Evolutionary conservation across 1,284 basidiomycete species (phyloP).

Genomic region (Leccinum subfulvum): DNA sequence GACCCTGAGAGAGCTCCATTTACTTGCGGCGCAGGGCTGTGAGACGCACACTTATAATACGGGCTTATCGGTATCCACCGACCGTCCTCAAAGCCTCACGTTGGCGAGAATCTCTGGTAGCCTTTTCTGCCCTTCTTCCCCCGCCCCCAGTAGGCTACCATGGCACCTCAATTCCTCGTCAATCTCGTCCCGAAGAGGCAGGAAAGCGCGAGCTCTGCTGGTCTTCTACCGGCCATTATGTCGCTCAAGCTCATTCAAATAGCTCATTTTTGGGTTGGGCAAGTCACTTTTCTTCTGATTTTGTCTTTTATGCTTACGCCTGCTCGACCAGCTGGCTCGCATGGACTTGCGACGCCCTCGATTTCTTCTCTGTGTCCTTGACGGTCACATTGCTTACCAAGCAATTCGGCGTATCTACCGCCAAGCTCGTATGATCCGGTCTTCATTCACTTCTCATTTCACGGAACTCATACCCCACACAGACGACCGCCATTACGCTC

Average conservation of each 20-base stretch:
- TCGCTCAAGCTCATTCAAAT: conserved; percentile 47
- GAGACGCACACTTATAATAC: not conserved
- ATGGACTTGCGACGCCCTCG: conserved; percentile 78
- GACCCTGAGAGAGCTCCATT: not conserved
- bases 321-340: conserved; percentile 59
- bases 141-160: conserved; percentile 5
- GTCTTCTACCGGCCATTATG: conserved; percentile 40
- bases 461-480: conserved; percentile 4
- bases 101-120: not conserved
- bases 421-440: conserved; percentile 50
- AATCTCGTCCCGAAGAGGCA: conserved; percentile 55
- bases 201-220: conserved; percentile 22
- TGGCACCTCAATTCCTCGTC: conserved; percentile 26
- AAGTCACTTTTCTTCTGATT: conserved; percentile 18
- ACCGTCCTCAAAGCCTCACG: not conserved
- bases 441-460: conserved; percentile 1
- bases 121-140: not conserved
- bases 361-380: conserved; percentile 85
- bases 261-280: conserved; percentile 64
- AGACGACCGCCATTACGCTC: conserved; percentile 87
- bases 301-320: not conserved
- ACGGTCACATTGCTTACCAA: conserved; percentile 55
- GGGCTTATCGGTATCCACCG: not conserved
- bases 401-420: conserved; percentile 49
- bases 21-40: not conserved